phyloP scores from a whole-genome alignment of 257 asterid species.

The Nicotiana tomentosiformis region DNA sequence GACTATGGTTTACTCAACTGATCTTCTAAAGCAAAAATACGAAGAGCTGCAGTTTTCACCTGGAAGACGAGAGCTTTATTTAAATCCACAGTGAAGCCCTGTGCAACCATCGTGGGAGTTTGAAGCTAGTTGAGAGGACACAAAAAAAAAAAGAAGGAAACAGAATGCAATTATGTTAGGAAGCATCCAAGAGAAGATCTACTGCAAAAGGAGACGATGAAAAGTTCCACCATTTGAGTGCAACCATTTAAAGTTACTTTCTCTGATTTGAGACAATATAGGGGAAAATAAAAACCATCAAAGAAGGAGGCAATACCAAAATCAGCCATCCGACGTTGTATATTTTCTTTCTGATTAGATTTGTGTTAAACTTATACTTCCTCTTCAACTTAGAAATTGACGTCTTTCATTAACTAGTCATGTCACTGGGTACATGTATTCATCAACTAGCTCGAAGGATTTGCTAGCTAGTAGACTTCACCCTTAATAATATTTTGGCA shows the following conservation, averaged over 20 bases:
- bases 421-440: neutral
- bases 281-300: no score
- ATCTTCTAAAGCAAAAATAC: neutral
- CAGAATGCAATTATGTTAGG: neutral
- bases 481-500: neutral
- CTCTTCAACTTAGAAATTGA: neutral
- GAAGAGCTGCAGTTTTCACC: slow-evolving; percentile 25
- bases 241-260: neutral
- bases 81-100: slow-evolving; percentile 56
- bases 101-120: slow-evolving; percentile 48
- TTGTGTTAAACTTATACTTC: neutral
- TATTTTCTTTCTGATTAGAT: neutral
- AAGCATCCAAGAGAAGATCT: neutral
- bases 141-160: neutral
- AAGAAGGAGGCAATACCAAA: neutral
- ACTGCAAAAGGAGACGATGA: neutral
- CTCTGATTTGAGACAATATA: no score
- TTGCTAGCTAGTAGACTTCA: neutral
- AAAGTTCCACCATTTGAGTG: neutral
- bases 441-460: neutral
- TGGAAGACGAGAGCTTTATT: slow-evolving; percentile 69
- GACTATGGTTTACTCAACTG: neutral
- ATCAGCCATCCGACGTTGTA: neutral
- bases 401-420: neutral
- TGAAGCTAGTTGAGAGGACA: neutral